A percentile compares a stretch with the other conserved stretches of the same genome.
Conservation (phyloP, 257 asterid species). For the Primulina eburnea region DNA sequence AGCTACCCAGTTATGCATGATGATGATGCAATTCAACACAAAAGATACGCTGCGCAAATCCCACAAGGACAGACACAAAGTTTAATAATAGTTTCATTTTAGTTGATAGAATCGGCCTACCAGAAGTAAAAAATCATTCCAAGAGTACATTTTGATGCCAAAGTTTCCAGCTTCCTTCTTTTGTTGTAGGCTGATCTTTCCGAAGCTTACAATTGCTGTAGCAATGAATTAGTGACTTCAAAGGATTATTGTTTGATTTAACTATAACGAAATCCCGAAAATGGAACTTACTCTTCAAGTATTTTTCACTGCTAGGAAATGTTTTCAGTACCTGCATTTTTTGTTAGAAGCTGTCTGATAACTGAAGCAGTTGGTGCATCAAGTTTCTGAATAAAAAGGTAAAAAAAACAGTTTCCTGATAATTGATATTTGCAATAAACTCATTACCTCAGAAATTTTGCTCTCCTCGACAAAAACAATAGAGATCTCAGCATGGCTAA, state of each 20-base stretch:
- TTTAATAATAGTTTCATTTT: neutral
- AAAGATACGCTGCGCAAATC: neutral
- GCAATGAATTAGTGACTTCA: constrained; percentile 1
- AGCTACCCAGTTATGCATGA: neutral
- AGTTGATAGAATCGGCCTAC: constrained; percentile 34
- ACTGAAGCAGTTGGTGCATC: constrained; percentile 1
- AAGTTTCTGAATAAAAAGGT: neutral
- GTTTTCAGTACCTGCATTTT: constrained; percentile 57
- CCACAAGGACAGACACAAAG: neutral
- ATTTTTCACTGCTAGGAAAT: constrained; percentile 50
- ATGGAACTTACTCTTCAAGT: constrained; percentile 56
- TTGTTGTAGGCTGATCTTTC: constrained; percentile 43
- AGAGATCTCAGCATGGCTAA: constrained; percentile 72
- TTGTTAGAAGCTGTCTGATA: constrained; percentile 8
- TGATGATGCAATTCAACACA: neutral
- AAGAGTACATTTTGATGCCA: constrained; percentile 52
- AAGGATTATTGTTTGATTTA: neutral
- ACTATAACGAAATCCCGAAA: neutral
- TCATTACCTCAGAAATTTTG: constrained; percentile 60
- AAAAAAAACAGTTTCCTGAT: neutral
- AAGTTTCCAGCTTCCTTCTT: constrained; percentile 45
- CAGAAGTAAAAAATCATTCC: constrained; percentile 79
- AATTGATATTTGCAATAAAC: neutral
- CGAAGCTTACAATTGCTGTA: neutral
- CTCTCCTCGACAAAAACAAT: constrained; percentile 65